Evolutionary conservation across 2,329 filamentous ascomycete genomes (phyloP).

Genomic region (Lithohypha guttulata): DNA sequence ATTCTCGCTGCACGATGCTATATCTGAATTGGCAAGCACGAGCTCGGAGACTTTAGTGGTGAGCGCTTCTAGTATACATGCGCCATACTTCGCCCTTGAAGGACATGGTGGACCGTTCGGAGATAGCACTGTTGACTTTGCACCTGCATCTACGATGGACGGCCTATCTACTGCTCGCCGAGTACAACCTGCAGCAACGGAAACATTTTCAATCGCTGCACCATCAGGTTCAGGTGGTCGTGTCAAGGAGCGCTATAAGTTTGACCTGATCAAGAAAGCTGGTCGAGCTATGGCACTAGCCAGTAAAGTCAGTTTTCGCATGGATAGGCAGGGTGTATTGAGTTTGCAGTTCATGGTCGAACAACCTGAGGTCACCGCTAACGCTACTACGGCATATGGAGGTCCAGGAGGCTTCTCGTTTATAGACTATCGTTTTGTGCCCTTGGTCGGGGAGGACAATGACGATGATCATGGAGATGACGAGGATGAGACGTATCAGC

Average conservation of each 20-base stretch:
- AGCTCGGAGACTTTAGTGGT: slow-evolving; percentile 64
- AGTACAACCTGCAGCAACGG: slow-evolving; percentile 33
- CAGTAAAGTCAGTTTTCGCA: slow-evolving; percentile 81
- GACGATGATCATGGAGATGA: slow-evolving; percentile 27
- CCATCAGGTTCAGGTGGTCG: slow-evolving; percentile 47
- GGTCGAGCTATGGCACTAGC: slow-evolving; percentile 86
- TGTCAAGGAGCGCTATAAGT: slow-evolving; percentile 73
- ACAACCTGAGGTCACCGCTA: slow-evolving; percentile 47
- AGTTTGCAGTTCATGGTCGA: slow-evolving; percentile 96
- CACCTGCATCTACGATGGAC: slow-evolving; percentile 36
- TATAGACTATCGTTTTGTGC: slow-evolving; percentile 39
- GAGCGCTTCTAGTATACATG: slow-evolving; percentile 46
- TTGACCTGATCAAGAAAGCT: slow-evolving; percentile 73
- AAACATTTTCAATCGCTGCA: slow-evolving; percentile 45
- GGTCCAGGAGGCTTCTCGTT: slow-evolving; percentile 24
- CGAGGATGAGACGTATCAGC: slow-evolving; percentile 5
- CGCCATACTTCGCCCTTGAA: slow-evolving; percentile 65
- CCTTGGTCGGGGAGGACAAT: slow-evolving; percentile 34
- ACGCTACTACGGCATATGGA: slow-evolving; percentile 17
- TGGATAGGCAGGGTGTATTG: slow-evolving; percentile 79
- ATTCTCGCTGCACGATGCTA: slow-evolving; percentile 41
- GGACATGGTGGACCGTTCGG: slow-evolving; percentile 50
- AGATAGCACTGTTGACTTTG: slow-evolving; percentile 51
- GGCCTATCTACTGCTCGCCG: slow-evolving; percentile 26
- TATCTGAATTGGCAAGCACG: slow-evolving; percentile 48